Conservation (phyloP, 2,329 filamentous ascomycete species). For the Aaosphaeria pasadenensis region DNA sequence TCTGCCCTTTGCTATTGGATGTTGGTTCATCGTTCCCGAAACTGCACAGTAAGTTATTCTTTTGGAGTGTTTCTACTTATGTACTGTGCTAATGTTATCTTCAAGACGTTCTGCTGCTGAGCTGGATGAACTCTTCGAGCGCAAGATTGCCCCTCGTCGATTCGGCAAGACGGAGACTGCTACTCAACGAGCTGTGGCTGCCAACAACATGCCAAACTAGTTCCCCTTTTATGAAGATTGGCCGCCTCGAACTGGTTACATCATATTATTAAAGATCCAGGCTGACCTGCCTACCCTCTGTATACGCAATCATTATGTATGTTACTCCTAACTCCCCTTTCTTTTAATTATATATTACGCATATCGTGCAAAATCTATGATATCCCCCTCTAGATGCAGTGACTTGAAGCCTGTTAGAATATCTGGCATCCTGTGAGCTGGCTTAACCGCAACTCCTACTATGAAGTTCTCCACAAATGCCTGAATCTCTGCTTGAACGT, state of each 20-base stretch:
- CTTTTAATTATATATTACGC: not conserved
- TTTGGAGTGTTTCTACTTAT: not conserved
- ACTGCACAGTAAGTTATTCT: conserved; percentile 1
- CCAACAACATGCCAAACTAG: not conserved
- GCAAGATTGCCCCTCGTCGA: conserved; percentile 6
- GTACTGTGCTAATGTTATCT: not conserved
- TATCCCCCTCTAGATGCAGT: conserved; percentile 48
- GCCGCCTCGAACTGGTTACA: not conserved
- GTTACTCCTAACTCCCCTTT: no score
- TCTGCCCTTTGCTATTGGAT: conserved; percentile 5
- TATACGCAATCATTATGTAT: no score
- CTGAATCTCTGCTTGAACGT: conserved; percentile 57
- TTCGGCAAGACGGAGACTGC: conserved; percentile 6
- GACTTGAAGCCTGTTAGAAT: conserved; percentile 41
- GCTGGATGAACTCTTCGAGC: conserved; percentile 8
- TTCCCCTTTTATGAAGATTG: not conserved
- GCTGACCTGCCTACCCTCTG: no score
- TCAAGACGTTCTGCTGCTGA: conserved; percentile 5
- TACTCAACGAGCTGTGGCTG: conserved; percentile 1
- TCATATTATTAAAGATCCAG: not conserved
- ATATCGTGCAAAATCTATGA: conserved; percentile 21
- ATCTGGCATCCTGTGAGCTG: conserved; percentile 33
- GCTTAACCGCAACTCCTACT: conserved; percentile 52
- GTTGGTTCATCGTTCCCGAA: conserved; percentile 9
- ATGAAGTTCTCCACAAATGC: conserved; percentile 59